phyloP scores from a whole-genome alignment of 1,139 yeast genomes.

The Hemisphaericaspora xylofermentans region DNA sequence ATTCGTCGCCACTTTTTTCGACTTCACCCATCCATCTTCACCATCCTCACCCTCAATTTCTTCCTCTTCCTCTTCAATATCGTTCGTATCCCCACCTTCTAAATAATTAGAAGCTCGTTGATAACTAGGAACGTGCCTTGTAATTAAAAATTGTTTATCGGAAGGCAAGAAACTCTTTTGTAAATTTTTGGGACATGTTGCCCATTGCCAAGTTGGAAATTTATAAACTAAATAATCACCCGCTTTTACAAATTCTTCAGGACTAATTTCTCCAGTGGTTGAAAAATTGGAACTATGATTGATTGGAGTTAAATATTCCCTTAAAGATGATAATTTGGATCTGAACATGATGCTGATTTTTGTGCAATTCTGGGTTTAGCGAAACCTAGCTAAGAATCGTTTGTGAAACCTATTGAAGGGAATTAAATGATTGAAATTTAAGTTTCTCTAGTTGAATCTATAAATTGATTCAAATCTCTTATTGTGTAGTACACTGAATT shows the following conservation, averaged over 20 bases:
- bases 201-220: constrained; percentile 98
- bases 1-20: constrained; percentile 11
- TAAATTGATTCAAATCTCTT: too few relatives aligned
- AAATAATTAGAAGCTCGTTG: constrained; percentile 67
- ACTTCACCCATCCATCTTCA: constrained; percentile 62
- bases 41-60: constrained; percentile 38
- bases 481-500: too few relatives aligned
- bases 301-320: constrained; percentile 93
- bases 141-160: constrained; percentile 83
- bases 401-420: neutral
- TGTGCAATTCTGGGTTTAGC: neutral
- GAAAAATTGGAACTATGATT: constrained; percentile 79
- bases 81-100: constrained; percentile 35
- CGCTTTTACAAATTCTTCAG: constrained; percentile 87
- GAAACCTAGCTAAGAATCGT: too few relatives aligned
- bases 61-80: constrained; percentile 29
- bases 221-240: constrained; percentile 90
- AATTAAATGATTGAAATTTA: too few relatives aligned
- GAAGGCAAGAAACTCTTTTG: constrained; percentile 74
- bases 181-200: constrained; percentile 60
- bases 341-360: constrained; percentile 38
- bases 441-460: too few relatives aligned
- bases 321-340: constrained; percentile 77
- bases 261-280: constrained; percentile 87
- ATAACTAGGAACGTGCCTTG: constrained; percentile 85